These are phyloP conservation scores for Trichoderma sp. DNA, from an alignment of 2,329 filamentous ascomycete species.

Conservation along the genomic window DNA sequence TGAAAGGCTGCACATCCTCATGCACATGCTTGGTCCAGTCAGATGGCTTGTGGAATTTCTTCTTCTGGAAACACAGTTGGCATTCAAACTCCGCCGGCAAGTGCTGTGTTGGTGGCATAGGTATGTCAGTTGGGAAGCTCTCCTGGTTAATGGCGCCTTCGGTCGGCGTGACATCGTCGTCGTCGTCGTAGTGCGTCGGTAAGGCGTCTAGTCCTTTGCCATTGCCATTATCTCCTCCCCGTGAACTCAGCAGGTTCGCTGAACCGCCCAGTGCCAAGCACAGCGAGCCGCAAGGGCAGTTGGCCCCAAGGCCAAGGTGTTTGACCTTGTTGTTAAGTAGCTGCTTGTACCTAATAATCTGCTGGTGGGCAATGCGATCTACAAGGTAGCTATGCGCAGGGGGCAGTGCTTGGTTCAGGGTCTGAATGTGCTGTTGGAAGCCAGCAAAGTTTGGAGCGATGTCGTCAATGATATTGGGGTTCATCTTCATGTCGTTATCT, in stretches of 20 bases:
- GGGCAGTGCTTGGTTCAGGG: conserved; percentile 70
- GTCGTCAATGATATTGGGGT: conserved; percentile 64
- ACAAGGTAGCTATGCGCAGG: conserved; percentile 64
- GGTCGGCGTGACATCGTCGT: conserved; percentile 66
- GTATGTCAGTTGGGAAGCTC: conserved; percentile 78
- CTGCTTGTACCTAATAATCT: conserved; percentile 75
- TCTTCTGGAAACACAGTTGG: conserved; percentile 79
- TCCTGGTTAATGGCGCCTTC: conserved; percentile 72
- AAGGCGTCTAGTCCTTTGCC: conserved; percentile 54
- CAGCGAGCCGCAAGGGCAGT: conserved; percentile 61
- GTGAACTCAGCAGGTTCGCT: conserved; percentile 61
- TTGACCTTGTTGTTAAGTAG: conserved; percentile 70
- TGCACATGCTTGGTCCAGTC: conserved; percentile 98
- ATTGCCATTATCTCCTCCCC: conserved; percentile 37
- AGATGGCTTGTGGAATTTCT: conserved; percentile 86
- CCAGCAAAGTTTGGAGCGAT: conserved; percentile 74
- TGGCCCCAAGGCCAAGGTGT: conserved; percentile 63
- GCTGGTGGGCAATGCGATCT: conserved; percentile 80
- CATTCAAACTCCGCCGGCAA: conserved; percentile 90
- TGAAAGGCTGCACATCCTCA: conserved; percentile 90
- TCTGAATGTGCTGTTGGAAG: conserved; percentile 72
- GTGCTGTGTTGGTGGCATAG: conserved; percentile 72
- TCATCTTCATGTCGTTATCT: conserved; percentile 62
- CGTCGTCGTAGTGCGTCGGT: conserved; percentile 53
- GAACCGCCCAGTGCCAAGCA: conserved; percentile 71